Percentiles rank a stretch among this genome's conserved stretches.
Evolutionary conservation across 208 protist genomes (phyloP).

Genomic region (Leishmania aethiopica): DNA sequence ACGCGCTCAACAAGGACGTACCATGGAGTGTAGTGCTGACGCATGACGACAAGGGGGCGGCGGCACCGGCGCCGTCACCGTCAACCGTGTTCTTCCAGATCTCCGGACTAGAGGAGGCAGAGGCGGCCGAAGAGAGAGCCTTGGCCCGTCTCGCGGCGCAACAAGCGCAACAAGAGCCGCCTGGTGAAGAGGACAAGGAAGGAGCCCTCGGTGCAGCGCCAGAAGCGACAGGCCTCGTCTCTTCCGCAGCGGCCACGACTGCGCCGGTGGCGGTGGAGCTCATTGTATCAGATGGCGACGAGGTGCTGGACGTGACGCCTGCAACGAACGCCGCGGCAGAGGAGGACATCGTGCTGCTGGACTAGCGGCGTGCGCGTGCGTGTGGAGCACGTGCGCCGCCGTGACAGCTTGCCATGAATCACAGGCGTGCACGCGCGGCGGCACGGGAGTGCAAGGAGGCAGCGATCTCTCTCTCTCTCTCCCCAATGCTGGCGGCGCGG

Average conservation of each 20-base stretch:
- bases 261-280: neutral
- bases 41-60: constrained; percentile 18
- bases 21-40: constrained; percentile 64
- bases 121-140: constrained; percentile 15
- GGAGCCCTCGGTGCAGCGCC: neutral
- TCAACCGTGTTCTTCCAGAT: constrained; percentile 7
- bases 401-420: neutral
- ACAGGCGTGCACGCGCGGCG: neutral
- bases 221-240: neutral
- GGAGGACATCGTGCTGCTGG: constrained; percentile 8
- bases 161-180: neutral
- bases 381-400: no score
- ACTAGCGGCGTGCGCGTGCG: neutral
- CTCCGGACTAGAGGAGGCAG: constrained; percentile 24
- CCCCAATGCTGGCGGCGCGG: neutral
- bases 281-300: constrained; percentile 12
- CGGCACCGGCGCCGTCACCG: neutral
- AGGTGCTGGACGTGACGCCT: neutral
- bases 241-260: neutral
- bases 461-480: neutral
- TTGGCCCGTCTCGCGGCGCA: constrained; percentile 8
- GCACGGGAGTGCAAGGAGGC: neutral
- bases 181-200: neutral
- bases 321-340: neutral
- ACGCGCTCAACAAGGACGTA: constrained; percentile 64